These are phyloP conservation scores for Barnettozyma californica DNA, from an alignment of 805 yeast genomes.

Conservation along the genomic window DNA sequence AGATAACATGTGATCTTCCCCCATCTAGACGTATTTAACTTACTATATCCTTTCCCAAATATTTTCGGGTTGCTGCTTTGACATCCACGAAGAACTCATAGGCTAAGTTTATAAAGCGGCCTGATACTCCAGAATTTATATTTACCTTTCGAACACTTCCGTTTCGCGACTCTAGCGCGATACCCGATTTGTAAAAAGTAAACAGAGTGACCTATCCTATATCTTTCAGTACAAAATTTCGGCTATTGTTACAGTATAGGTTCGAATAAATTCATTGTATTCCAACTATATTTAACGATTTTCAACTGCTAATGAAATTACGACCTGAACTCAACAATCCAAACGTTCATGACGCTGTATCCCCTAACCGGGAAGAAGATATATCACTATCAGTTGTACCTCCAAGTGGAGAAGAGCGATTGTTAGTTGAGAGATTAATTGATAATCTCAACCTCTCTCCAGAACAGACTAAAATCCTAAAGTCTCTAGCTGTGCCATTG, in stretches of 20 bases:
- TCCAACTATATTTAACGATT: neutral
- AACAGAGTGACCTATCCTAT: neutral
- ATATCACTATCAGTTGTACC: neutral
- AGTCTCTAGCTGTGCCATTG: neutral
- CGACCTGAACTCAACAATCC: neutral
- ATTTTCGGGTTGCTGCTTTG: too few species aligned
- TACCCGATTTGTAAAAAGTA: neutral
- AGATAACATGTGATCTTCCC: too few species aligned
- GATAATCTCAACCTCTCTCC: conserved; percentile 12
- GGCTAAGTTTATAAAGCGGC: too few species aligned
- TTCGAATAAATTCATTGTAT: neutral
- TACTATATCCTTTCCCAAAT: too few species aligned
- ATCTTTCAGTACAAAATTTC: too few species aligned
- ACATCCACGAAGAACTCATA: too few species aligned
- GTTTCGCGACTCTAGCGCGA: neutral
- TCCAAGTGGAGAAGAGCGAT: neutral
- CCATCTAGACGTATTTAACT: too few species aligned
- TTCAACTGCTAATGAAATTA: neutral
- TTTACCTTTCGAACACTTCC: too few species aligned
- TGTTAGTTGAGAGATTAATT: conserved; percentile 10
- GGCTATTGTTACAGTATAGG: neutral
- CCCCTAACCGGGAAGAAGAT: neutral
- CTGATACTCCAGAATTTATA: too few species aligned
- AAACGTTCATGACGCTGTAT: neutral
- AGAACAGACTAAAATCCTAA: neutral